Evolutionary conservation across 106 monocot genomes (phyloP).

Genomic region (Dendrobium chrysotoxum): DNA sequence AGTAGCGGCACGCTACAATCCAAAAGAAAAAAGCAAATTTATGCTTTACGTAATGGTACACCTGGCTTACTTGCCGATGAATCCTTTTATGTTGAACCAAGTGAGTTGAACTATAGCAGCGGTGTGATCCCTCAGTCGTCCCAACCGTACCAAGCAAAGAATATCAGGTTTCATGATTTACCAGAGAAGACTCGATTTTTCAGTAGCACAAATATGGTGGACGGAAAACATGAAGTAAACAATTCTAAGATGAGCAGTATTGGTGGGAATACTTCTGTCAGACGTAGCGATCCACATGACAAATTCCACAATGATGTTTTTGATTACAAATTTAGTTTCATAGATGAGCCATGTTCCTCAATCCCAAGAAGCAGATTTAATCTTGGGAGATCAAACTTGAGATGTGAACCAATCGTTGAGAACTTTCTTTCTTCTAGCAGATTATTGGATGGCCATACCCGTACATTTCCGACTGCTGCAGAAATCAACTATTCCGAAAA

Average conservation of each 20-base stretch:
- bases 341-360: constrained; percentile 16
- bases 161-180: constrained; percentile 14
- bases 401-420: constrained; percentile 15
- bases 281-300: constrained; percentile 12
- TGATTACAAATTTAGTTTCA: constrained; percentile 15
- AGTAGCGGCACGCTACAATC: constrained; percentile 42
- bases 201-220: constrained; percentile 13
- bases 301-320: constrained; percentile 23
- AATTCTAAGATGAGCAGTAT: constrained; percentile 15
- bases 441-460: constrained; percentile 8
- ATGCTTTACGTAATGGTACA: constrained; percentile 4
- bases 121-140: constrained; percentile 15
- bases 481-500: constrained; percentile 33
- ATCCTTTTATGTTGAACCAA: constrained; percentile 19
- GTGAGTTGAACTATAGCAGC: constrained; percentile 8
- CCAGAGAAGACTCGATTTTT: constrained; percentile 1
- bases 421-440: constrained; percentile 18
- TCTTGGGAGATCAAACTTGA: constrained; percentile 14
- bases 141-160: constrained; percentile 3
- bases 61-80: constrained; percentile 19
- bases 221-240: constrained; percentile 13
- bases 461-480: constrained; percentile 35
- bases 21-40: constrained; percentile 41
- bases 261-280: constrained; percentile 9
- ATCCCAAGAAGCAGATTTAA: constrained; percentile 15